Evolutionary conservation across 2,329 filamentous ascomycete species (phyloP).

Genomic region (Trichoderma sp.): DNA sequence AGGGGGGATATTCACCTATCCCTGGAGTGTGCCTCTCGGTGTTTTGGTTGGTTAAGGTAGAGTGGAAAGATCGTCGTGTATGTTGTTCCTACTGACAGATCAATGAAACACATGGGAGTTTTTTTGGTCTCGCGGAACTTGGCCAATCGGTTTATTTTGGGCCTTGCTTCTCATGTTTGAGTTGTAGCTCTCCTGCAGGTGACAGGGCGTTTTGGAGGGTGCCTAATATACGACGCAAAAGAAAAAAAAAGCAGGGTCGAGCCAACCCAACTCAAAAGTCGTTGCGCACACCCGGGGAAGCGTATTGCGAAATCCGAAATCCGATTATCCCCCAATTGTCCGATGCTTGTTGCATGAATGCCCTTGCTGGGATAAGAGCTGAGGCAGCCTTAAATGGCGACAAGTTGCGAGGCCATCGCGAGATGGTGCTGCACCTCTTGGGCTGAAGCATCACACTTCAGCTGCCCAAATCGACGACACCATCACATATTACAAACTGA

Average conservation of each 20-base stretch:
- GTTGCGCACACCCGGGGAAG: not conserved
- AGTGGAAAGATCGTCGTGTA: not conserved
- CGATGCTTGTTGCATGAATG: not conserved
- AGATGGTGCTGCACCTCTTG: not conserved
- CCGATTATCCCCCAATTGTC: not conserved
- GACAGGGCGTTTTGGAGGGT: not conserved
- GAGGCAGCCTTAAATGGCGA: not conserved
- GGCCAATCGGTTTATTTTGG: not conserved
- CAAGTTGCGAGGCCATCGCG: not conserved
- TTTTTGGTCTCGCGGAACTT: not conserved
- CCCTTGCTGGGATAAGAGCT: not conserved
- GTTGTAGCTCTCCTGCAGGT: not conserved
- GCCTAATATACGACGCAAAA: not conserved
- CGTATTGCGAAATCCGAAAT: not conserved
- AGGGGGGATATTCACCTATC: not conserved
- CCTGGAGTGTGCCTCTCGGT: not conserved
- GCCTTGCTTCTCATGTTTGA: not conserved
- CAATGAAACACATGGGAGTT: not conserved
- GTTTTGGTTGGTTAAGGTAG: not conserved
- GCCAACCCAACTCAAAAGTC: not conserved
- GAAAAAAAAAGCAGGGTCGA: not conserved
- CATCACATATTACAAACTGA: not conserved
- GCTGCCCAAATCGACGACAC: not conserved
- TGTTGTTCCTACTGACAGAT: not conserved
- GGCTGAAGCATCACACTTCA: not conserved